phyloP scores from a whole-genome alignment of 805 yeast genomes.

The Starmerella asiatica region DNA sequence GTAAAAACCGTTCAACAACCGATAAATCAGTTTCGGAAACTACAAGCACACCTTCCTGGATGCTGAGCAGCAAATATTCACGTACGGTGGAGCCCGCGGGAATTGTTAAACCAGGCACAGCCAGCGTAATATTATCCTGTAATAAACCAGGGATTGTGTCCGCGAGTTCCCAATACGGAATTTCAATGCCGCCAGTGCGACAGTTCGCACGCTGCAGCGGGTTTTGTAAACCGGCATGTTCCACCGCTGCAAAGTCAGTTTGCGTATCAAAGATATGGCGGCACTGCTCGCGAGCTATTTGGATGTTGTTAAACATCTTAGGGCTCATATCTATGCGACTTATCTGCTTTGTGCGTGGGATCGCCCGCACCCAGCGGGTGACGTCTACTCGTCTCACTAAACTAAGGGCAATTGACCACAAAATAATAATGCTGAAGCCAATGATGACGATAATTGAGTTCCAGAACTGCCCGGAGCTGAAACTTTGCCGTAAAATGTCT shows the following conservation, averaged over 20 bases:
- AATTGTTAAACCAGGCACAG: slow-evolving; percentile 25
- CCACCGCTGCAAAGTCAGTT: slow-evolving; percentile 9
- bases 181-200: slow-evolving; percentile 10
- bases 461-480: slow-evolving; percentile 51
- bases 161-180: slow-evolving; percentile 22
- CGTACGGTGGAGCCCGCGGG: slow-evolving; percentile 38
- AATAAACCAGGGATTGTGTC: slow-evolving; percentile 21
- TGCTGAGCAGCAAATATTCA: slow-evolving; percentile 40
- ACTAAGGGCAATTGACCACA: slow-evolving; percentile 39
- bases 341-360: slow-evolving; percentile 69
- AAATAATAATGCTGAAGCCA: slow-evolving; percentile 48
- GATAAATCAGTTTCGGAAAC: slow-evolving; percentile 5
- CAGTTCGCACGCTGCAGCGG: slow-evolving; percentile 7
- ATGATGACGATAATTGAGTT: slow-evolving; percentile 70
- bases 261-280: slow-evolving; percentile 11
- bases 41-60: slow-evolving; percentile 20
- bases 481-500: slow-evolving; percentile 57
- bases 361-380: slow-evolving; percentile 50
- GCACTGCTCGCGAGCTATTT: slow-evolving; percentile 26
- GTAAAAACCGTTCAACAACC: slow-evolving; percentile 29
- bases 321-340: slow-evolving; percentile 45
- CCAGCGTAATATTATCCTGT: slow-evolving; percentile 18
- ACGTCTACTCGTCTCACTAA: slow-evolving; percentile 46
- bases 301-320: slow-evolving; percentile 32
- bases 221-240: slow-evolving; percentile 20